Percentiles rank a stretch among this genome's conserved stretches.
These are phyloP conservation scores for Gnomoniopsis sp. DNA, from an alignment of 2,329 filamentous ascomycete genomes.

Conservation along the genomic window DNA sequence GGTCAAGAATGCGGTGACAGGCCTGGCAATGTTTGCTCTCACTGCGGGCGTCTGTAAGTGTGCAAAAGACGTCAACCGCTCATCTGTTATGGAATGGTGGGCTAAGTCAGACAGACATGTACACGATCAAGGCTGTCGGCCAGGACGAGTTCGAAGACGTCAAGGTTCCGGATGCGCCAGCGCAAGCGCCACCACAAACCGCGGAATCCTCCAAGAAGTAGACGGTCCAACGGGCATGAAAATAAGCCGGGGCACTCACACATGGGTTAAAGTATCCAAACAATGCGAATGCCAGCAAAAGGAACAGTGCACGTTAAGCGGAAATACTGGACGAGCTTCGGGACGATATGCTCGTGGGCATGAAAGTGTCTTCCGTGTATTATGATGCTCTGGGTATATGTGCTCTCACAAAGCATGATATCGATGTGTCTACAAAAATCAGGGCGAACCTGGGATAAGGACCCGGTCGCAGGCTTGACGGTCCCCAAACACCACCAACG, in stretches of 20 bases:
- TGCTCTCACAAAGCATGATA: slow-evolving; percentile 7
- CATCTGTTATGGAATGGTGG: background rate
- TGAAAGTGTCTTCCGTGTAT: background rate
- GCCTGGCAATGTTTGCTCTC: slow-evolving; percentile 69
- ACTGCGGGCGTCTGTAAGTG: slow-evolving; percentile 83
- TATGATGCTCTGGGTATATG: background rate
- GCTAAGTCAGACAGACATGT: slow-evolving; percentile 43
- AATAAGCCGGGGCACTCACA: background rate
- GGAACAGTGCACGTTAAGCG: background rate
- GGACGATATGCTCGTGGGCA: background rate
- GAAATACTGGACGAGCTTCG: background rate
- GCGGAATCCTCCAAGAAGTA: slow-evolving; percentile 27
- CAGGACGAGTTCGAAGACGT: slow-evolving; percentile 98
- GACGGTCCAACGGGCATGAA: background rate
- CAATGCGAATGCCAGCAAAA: background rate
- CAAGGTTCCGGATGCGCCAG: slow-evolving; percentile 73
- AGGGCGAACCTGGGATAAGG: background rate
- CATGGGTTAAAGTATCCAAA: background rate
- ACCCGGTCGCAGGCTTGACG: background rate
- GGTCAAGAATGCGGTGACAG: slow-evolving; percentile 82
- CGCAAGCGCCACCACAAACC: slow-evolving; percentile 19
- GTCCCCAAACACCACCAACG: slow-evolving; percentile 2
- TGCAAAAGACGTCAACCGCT: background rate
- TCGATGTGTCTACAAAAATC: slow-evolving; percentile 7
- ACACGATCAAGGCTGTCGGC: slow-evolving; percentile 76